phyloP scores from a whole-genome alignment of 768 basidiomycete species.

The Crepidotus variabilis region DNA sequence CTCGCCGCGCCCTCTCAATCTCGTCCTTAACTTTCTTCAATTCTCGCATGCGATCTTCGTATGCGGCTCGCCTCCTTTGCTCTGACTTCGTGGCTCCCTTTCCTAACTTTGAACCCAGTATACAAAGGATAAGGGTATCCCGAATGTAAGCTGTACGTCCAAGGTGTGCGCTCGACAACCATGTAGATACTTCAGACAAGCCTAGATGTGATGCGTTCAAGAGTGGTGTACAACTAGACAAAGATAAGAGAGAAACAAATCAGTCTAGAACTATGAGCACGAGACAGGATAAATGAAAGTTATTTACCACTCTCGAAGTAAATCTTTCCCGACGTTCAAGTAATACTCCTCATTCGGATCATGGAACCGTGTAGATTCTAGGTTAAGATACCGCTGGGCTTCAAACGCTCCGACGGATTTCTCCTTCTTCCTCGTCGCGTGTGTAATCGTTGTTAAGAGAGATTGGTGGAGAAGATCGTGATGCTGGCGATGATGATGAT shows the following conservation, averaged over 20 bases:
- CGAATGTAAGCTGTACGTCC: slow-evolving; percentile 35
- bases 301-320: slow-evolving; percentile 42
- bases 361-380: slow-evolving; percentile 51
- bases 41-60: slow-evolving; percentile 28
- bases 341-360: slow-evolving; percentile 45
- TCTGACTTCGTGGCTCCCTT: slow-evolving; percentile 8
- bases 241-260: background rate
- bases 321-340: slow-evolving; percentile 35
- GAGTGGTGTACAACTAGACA: background rate
- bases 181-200: slow-evolving; percentile 21
- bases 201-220: background rate
- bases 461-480: slow-evolving; percentile 35
- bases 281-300: background rate
- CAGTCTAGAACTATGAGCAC: too few species aligned
- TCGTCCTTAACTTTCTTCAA: slow-evolving; percentile 33
- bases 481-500: slow-evolving; percentile 28
- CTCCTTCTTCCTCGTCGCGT: slow-evolving; percentile 30
- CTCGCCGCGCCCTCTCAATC: slow-evolving; percentile 33
- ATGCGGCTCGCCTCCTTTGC: slow-evolving; percentile 24
- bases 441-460: slow-evolving; percentile 33
- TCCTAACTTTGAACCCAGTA: background rate
- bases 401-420: slow-evolving; percentile 71
- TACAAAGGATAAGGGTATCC: slow-evolving; percentile 9
- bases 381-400: slow-evolving; percentile 63
- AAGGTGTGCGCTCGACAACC: slow-evolving; percentile 42